phyloP scores from a whole-genome alignment of 257 asterid species.

The Phtheirospermum japonicum region DNA sequence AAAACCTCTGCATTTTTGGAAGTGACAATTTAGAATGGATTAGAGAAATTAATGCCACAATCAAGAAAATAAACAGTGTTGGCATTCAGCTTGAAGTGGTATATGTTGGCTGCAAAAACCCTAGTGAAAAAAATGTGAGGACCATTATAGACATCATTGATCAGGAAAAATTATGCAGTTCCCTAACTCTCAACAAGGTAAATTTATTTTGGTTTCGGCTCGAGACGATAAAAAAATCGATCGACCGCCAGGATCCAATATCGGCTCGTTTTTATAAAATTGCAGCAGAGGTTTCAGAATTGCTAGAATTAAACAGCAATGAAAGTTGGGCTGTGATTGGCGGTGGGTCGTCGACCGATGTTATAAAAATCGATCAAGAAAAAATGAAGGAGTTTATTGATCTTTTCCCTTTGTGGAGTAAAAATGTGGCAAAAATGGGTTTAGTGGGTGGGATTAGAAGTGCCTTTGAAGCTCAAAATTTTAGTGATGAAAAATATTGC shows the following conservation, averaged over 20 bases:
- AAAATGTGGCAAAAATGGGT: slow-evolving; percentile 40
- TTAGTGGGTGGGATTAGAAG: slow-evolving; percentile 40
- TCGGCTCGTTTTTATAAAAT: slow-evolving; percentile 20
- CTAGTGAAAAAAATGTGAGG: slow-evolving; percentile 29
- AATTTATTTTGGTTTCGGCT: slow-evolving; percentile 60
- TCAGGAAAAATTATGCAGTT: slow-evolving; percentile 41
- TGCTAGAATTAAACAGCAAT: slow-evolving; percentile 1
- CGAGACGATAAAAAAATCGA: slow-evolving; percentile 41
- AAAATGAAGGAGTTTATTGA: neutral
- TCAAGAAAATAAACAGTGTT: slow-evolving; percentile 33
- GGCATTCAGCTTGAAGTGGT: slow-evolving; percentile 43
- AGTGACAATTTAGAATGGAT: slow-evolving; percentile 59
- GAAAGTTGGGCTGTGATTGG: slow-evolving; percentile 55
- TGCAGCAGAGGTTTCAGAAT: neutral
- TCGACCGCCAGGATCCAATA: slow-evolving; percentile 19
- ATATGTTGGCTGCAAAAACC: slow-evolving; percentile 62
- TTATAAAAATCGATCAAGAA: slow-evolving; percentile 34
- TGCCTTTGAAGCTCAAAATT: slow-evolving; percentile 22
- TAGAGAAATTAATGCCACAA: slow-evolving; percentile 36
- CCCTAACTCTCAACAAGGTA: slow-evolving; percentile 36
- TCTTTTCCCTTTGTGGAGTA: neutral
- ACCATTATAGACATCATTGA: slow-evolving; percentile 40
- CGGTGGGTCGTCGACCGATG: slow-evolving; percentile 29
- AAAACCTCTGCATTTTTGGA: slow-evolving; percentile 55
- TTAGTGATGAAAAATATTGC: slow-evolving; percentile 31